Evolutionary conservation across 2,329 filamentous ascomycete species (phyloP).

Genomic region (Curvularia verruculosa): DNA sequence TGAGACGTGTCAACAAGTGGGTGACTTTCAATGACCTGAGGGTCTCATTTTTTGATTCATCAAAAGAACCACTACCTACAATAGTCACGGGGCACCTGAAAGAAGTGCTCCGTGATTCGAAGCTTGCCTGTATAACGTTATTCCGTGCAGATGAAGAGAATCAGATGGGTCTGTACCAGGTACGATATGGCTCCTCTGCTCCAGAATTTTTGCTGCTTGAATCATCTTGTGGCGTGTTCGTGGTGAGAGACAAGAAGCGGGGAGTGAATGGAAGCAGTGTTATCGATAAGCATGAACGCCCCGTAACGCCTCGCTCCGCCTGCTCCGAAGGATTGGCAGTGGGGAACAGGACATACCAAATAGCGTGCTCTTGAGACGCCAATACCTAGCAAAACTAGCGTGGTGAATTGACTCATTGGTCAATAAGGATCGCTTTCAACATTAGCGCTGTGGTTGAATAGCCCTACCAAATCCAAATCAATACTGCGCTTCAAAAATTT

Average conservation of each 20-base stretch:
- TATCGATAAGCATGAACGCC: constrained; percentile 30
- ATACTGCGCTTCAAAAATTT: constrained; percentile 22
- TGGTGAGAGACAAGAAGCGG: constrained; percentile 7
- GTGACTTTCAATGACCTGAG: not conserved
- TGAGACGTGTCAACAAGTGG: not conserved
- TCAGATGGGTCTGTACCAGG: constrained; percentile 43
- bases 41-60: not conserved
- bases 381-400: not conserved
- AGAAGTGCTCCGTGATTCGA: constrained; percentile 80
- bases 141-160: not conserved
- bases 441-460: not conserved
- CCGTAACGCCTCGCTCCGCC: constrained; percentile 21
- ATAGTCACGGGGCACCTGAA: constrained; percentile 85
- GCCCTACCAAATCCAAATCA: not conserved
- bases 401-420: not conserved
- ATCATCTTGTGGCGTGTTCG: constrained; percentile 41
- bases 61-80: constrained; percentile 18
- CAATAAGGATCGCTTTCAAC: not conserved
- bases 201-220: constrained; percentile 55
- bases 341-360: constrained; percentile 3
- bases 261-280: constrained; percentile 18
- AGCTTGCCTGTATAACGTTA: constrained; percentile 66
- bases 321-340: constrained; percentile 19
- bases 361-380: not conserved
- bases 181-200: constrained; percentile 53